Conservation (phyloP, 1,284 basidiomycete species). For the Golubevia sp. region DNA sequence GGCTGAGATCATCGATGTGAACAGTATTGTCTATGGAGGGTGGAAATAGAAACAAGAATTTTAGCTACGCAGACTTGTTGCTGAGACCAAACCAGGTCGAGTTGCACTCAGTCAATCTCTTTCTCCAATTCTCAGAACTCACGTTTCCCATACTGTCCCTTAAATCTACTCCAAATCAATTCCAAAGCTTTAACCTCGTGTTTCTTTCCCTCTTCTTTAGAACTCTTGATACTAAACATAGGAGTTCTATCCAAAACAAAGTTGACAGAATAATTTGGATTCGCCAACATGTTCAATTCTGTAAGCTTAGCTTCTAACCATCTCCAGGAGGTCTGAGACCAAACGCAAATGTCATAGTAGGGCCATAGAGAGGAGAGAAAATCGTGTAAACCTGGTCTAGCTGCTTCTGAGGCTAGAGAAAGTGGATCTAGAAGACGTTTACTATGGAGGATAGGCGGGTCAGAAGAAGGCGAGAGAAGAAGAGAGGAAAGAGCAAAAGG, state of each 20-base stretch:
- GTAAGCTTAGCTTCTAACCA: constrained; percentile 90
- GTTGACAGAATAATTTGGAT: constrained; percentile 15
- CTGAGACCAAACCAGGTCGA: background rate
- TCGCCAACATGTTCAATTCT: constrained; percentile 77
- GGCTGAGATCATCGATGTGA: constrained; percentile 80
- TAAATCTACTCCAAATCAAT: constrained; percentile 47
- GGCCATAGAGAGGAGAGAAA: constrained; percentile 65
- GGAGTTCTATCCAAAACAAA: constrained; percentile 74
- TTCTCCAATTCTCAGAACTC: background rate
- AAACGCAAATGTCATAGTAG: constrained; percentile 52
- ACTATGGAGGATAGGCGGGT: no score
- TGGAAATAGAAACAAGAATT: background rate
- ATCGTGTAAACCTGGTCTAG: constrained; percentile 79
- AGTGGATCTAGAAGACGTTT: constrained; percentile 69
- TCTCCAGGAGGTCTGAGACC: constrained; percentile 74
- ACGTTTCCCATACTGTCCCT: constrained; percentile 27
- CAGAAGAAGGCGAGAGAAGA: no score
- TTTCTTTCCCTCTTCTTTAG: constrained; percentile 71
- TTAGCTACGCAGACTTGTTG: no score
- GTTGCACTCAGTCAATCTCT: background rate
- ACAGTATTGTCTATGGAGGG: constrained; percentile 73
- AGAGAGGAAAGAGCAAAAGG: background rate
- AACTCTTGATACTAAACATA: constrained; percentile 85
- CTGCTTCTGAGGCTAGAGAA: constrained; percentile 76
- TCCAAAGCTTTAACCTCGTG: constrained; percentile 67